Conservation (phyloP, 2,329 filamentous ascomycete genomes). For the Ambrosiella xylebori region DNA sequence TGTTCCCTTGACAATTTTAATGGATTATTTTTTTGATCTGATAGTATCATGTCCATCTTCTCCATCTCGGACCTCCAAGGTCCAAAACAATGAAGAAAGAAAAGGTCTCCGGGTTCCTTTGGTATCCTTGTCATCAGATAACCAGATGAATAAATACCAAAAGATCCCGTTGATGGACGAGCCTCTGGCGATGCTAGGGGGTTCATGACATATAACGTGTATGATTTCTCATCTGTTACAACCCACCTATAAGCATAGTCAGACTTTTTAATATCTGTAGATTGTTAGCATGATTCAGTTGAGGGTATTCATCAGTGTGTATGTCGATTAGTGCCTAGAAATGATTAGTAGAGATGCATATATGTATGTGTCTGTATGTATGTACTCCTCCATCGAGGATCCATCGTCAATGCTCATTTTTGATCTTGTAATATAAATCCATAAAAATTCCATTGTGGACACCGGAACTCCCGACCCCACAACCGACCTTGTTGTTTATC, state of each 20-base stretch:
- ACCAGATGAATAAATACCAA: not conserved
- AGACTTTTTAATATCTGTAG: not conserved
- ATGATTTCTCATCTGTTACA: not conserved
- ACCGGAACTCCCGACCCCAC: too few relatives aligned
- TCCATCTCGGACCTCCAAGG: constrained; percentile 13
- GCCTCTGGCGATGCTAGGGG: too few relatives aligned
- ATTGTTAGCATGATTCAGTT: not conserved
- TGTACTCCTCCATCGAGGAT: too few relatives aligned
- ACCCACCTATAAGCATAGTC: not conserved
- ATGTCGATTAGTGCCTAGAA: too few relatives aligned
- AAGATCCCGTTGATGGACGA: not conserved
- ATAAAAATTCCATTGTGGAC: too few relatives aligned
- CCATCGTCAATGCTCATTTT: too few relatives aligned
- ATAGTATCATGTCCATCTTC: constrained; percentile 4
- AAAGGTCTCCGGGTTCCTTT: not conserved
- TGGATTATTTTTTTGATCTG: not conserved
- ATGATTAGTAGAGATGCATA: too few relatives aligned
- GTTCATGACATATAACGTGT: too few relatives aligned
- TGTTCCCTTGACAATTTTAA: not conserved
- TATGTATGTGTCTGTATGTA: too few relatives aligned
- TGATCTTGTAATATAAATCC: too few relatives aligned
- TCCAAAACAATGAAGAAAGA: constrained; percentile 14
- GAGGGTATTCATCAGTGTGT: not conserved
- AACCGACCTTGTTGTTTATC: too few relatives aligned
- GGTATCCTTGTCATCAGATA: too few relatives aligned